Evolutionary conservation across 2,329 filamentous ascomycete species (phyloP), one percentile per base, ranked within the genome.

Genomic region (Tympanopsis confertula): DNA sequence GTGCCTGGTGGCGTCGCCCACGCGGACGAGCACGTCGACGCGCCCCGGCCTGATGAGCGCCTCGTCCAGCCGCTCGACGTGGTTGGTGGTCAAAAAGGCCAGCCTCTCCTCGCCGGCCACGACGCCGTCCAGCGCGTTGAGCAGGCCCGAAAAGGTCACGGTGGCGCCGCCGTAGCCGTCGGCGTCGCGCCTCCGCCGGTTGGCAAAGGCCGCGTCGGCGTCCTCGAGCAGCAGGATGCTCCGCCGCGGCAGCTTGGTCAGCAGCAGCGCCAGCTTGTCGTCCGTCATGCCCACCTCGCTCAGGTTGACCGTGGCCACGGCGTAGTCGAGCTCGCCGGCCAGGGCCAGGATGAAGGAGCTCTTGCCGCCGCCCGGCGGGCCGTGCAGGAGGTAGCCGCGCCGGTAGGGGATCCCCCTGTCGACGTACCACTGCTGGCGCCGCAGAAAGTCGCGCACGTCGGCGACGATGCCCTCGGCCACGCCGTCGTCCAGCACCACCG

Each of bases 321-420:
- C 85, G 56, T 89, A 94, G 54, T 94, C 86, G 40, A 95, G 61
- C 51, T 91, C 80, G n/a, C 87, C 89, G 1, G 91, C 91, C 30
- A 98, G 64, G 1, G 91, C 88, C 58, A 95, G 87, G 44, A 98
- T 95, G 49, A 98, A 96, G 0, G 86, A 94, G 42, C 83, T 95
- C 65, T 94, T 96, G 24, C 86, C 93, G 30, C 83, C 94, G 0
- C 88, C 88, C 0, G 88, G 88, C 3, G 88, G 87, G 0, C 88
- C 88, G 50, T 91, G 86, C 0, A 95, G 70, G 5, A 95, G 69
- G 52, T 95, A 95, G 1, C 88, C 89, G 40, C 88, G 69, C 14
- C 88, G 76, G 51, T 95, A 95, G 0, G 89, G 89, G 45, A 95
- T 94, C 2, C 88, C 89, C n/a, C 89, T 79, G 50, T 94, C 86